Conservation (phyloP, 257 asterid genomes). For the Fraxinus americana region DNA sequence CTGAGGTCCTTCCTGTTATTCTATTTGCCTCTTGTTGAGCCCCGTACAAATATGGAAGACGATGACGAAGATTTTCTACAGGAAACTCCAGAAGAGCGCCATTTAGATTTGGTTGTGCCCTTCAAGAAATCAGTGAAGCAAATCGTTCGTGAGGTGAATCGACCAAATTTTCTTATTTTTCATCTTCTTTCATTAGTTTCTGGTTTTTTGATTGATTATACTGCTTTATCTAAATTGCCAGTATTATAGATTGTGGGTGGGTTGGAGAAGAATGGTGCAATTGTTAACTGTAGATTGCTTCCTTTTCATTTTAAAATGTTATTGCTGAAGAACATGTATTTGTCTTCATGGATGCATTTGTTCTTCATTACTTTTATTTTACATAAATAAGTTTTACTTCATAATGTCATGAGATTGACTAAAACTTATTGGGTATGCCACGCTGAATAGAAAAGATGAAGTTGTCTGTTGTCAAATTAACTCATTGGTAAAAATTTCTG, state of each 20-base stretch:
- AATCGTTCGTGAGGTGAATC: constrained; percentile 75
- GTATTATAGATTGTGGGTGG: neutral
- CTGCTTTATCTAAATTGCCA: neutral
- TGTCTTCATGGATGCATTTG: constrained; percentile 4
- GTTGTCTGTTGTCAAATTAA: neutral
- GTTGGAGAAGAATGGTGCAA: neutral
- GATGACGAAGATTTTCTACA: constrained; percentile 73
- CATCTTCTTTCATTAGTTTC: neutral
- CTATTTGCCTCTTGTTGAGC: constrained; percentile 92
- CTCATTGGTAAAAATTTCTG: neutral
- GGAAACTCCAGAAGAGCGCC: constrained; percentile 52
- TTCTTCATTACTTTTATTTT: neutral
- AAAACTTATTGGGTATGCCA: neutral
- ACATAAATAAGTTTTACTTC: neutral
- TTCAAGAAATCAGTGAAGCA: constrained; percentile 89
- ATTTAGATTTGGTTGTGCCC: constrained; percentile 68
- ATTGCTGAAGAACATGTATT: neutral
- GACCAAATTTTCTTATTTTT: neutral
- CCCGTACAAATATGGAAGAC: constrained; percentile 53
- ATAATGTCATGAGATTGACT: neutral
- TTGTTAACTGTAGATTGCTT: neutral
- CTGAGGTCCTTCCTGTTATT: constrained; percentile 72
- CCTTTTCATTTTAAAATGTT: neutral
- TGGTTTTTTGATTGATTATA: neutral
- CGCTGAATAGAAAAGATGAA: neutral